Evolutionary conservation across 179 eudicot species (phyloP).

Genomic region (Pouteria campechiana): DNA sequence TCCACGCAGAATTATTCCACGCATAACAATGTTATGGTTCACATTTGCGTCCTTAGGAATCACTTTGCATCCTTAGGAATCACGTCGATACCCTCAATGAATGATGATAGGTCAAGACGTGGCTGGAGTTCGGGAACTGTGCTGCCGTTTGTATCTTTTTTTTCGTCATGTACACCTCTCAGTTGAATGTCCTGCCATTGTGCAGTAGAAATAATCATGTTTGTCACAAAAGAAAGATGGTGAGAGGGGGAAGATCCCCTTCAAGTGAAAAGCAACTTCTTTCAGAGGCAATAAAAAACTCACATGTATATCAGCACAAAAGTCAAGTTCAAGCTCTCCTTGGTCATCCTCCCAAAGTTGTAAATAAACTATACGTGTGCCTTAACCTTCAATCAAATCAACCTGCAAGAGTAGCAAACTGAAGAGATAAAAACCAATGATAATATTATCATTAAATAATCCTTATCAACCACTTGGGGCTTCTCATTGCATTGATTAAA

Average conservation of each 20-base stretch:
- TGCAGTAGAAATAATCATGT: neutral
- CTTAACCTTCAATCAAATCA: conserved; percentile 33
- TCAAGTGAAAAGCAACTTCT: too few relatives aligned
- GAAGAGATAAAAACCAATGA: too few relatives aligned
- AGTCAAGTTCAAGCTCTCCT: conserved; percentile 54
- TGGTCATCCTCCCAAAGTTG: conserved; percentile 75
- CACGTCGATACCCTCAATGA: conserved; percentile 45
- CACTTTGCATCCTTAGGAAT: neutral
- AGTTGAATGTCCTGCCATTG: conserved; percentile 68
- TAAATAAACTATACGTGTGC: conserved; percentile 55
- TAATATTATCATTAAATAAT: too few relatives aligned
- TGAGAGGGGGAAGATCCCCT: neutral
- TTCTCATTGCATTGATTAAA: too few relatives aligned
- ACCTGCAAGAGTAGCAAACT: too few relatives aligned
- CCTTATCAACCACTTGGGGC: too few relatives aligned
- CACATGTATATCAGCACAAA: conserved; percentile 52
- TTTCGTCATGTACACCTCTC: conserved; percentile 59
- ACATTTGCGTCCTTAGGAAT: neutral
- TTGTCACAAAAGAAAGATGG: neutral
- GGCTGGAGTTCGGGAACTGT: conserved; percentile 44
- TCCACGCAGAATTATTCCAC: conserved; percentile 49
- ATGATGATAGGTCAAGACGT: conserved; percentile 58
- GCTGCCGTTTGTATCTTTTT: conserved; percentile 56
- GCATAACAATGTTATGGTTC: conserved; percentile 18
- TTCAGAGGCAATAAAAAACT: conserved; percentile 3